These are phyloP conservation scores for Aquilaria agallochum DNA, from an alignment of 441 rosid species.

Conservation along the genomic window DNA sequence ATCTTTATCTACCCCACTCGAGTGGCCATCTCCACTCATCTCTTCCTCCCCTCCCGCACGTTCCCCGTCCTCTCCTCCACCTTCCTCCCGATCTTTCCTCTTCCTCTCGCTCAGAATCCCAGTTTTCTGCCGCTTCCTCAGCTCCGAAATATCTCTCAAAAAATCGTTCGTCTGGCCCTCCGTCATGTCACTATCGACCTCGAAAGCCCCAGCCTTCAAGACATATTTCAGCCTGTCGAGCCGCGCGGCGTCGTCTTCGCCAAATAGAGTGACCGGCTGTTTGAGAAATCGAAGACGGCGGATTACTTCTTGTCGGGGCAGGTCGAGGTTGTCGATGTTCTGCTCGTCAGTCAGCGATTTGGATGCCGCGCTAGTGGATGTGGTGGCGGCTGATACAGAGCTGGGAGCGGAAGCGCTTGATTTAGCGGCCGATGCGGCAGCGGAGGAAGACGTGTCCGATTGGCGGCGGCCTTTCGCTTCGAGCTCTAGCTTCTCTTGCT, in stretches of 20 bases:
- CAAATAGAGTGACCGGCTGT: constrained; percentile 66
- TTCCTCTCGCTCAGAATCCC: constrained; percentile 52
- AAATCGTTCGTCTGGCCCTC: constrained; percentile 78
- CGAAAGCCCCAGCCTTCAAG: constrained; percentile 52
- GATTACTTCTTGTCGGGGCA: constrained; percentile 58
- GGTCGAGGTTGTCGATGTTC: constrained; percentile 59
- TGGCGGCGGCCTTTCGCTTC: constrained; percentile 58
- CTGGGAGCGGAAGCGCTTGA: constrained; percentile 17
- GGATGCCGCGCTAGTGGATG: constrained; percentile 27
- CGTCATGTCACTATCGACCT: constrained; percentile 71
- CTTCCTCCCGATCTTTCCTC: constrained; percentile 55
- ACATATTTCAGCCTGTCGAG: constrained; percentile 59
- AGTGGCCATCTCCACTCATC: constrained; percentile 51
- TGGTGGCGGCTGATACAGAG: constrained; percentile 19
- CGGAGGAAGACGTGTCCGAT: constrained; percentile 19
- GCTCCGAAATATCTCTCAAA: constrained; percentile 61
- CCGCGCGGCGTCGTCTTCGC: constrained; percentile 60
- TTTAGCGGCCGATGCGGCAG: constrained; percentile 14
- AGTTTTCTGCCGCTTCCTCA: constrained; percentile 63
- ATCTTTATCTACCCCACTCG: constrained; percentile 55
- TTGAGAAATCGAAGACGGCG: constrained; percentile 67
- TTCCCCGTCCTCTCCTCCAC: constrained; percentile 40
- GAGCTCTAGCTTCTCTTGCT: constrained; percentile 54
- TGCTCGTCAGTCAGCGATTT: constrained; percentile 55
- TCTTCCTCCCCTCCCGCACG: constrained; percentile 51